Percentiles rank a stretch among this genome's conserved stretches.
Conservation (phyloP, 2,329 filamentous ascomycete species). For the Cladophialophora yegresii region DNA sequence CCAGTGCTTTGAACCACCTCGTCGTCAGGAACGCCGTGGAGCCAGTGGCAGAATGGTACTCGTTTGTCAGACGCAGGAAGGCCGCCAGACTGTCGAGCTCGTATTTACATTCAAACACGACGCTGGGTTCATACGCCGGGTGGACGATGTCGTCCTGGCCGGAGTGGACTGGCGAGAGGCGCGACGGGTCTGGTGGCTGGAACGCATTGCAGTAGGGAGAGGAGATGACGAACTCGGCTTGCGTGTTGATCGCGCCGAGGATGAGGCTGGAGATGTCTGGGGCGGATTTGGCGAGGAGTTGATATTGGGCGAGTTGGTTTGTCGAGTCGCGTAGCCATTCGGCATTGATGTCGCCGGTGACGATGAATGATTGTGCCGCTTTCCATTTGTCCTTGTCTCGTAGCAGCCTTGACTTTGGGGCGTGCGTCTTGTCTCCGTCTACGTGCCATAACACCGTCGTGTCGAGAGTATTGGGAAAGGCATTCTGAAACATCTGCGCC, state of each 20-base stretch:
- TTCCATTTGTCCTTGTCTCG: conserved; percentile 69
- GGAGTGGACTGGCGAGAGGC: conserved; percentile 70
- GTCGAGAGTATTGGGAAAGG: conserved; percentile 88
- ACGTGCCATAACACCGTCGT: conserved; percentile 88
- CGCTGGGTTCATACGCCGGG: conserved; percentile 76
- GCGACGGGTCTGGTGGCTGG: conserved; percentile 84
- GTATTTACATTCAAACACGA: conserved; percentile 98
- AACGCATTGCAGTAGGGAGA: conserved; percentile 98
- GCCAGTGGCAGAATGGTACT: conserved; percentile 78
- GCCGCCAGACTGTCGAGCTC: conserved; percentile 94
- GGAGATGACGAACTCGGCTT: conserved; percentile 90
- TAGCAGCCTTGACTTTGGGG: conserved; percentile 44
- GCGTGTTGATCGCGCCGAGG: conserved; percentile 91
- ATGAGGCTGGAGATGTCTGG: conserved; percentile 76
- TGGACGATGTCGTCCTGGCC: conserved; percentile 83
- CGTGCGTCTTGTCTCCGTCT: conserved; percentile 53
- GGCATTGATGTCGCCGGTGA: conserved; percentile 88
- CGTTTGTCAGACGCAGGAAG: conserved; percentile 81
- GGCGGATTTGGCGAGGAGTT: conserved; percentile 79
- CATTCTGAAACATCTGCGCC: conserved; percentile 89
- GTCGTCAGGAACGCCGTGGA: conserved; percentile 75
- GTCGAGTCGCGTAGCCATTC: conserved; percentile 89
- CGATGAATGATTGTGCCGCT: conserved; percentile 87
- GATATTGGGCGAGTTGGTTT: conserved; percentile 91
- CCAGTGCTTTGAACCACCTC: conserved; percentile 76